Evolutionary conservation across 2,329 filamentous ascomycete genomes (phyloP), one percentile per base, ranked within the genome.

Genomic region (Trichoderma oligosporum): DNA sequence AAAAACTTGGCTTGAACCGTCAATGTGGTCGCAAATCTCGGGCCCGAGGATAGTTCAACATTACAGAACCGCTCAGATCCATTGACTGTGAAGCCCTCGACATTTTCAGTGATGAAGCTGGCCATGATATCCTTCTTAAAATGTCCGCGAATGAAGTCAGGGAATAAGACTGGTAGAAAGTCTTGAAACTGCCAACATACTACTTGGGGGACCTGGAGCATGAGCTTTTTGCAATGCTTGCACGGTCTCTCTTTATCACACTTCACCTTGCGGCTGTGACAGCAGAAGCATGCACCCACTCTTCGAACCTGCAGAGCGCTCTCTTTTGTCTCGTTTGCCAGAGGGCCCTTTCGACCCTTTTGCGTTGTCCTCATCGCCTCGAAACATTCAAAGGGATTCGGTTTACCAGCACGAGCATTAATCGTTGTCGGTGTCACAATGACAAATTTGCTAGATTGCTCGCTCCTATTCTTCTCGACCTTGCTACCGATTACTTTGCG

Each of bases 151-250:
- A 83, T 76, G 56, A 82, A 77, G 7, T 71, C 70, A 4, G 81
- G 81, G 56, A 83, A 83, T 24, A 84, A 64, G 2, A 78, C 72
- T 0, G 73, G 71, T 7, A 79, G 60, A 59, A 84, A 84, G 64
- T 83, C 80, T 38, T 75, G 73, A 59, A 84, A 83, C 65, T 80
- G 79, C 81, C 81, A 83, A 69, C 81, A 84, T 22, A 84, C 73
- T 18, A 80, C 75, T 63, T 81, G 78, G 1, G 81, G 80, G 12
- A 82, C 72, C 48, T 75, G 70, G 2, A 72, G 66, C 53, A 75
- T 73, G 53, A 83, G 73, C 67, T 81, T 80, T 62, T 73, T 75
- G 72, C 81, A 84, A 69, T 78, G 82, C 66, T 76, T 76, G 69
- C 81, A 84, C 0, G 81, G 80, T 44, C 81, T 71, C 63, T 80